Evolutionary conservation across 805 yeast genomes (phyloP), one percentile per base, ranked within the genome.

Genomic region (Kuraishia molischiana): DNA sequence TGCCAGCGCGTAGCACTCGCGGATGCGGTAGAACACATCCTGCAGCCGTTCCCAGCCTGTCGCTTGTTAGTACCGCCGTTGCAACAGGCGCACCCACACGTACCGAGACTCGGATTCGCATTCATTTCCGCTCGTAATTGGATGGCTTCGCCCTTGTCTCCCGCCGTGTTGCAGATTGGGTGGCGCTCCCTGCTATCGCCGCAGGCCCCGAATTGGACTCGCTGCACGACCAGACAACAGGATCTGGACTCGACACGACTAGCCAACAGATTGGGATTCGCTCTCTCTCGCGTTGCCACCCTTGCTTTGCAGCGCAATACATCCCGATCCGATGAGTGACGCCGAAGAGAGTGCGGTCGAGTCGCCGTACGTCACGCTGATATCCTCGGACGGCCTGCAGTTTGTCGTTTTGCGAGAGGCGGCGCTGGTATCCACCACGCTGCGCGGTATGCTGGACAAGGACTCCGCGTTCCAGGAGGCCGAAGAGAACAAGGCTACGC

Each of bases 21-120:
- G 57, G 14, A 69, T 66, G 39, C 82, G 64, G 47, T 85, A 87
- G 53, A 72, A 85, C 8, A 75, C 80, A 54, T 77, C 75, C 38
- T 74, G 77, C 15, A 87, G 67, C 44, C 79, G 70, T 54, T 86
- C 95, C 97, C 97, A 87, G 32, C 69, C 70, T 43, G 67, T 51
- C 45, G 70, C 64, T 10, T 74, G 75, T 56, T 62, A 2, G 63
- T 24, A 20, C 9, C 4, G n/a, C 37, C 48, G 47, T 51, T 24
- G 26, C 38, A 29, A 17, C 32, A 5, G 24, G 17, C 26, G 24
- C 11, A 4, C 1, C 11, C 14, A 13, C 28, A 43, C 48, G 30
- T 38, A 46, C 58, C 59, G 20, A 60, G 38, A 35, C 61, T 56
- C 5, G 65, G 65, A 32, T 51, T 54, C 2, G 51, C 20, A 1